These are phyloP conservation scores for Saccharomyces paradoxus DNA, from an alignment of 805 yeast genomes.

Conservation along the genomic window DNA sequence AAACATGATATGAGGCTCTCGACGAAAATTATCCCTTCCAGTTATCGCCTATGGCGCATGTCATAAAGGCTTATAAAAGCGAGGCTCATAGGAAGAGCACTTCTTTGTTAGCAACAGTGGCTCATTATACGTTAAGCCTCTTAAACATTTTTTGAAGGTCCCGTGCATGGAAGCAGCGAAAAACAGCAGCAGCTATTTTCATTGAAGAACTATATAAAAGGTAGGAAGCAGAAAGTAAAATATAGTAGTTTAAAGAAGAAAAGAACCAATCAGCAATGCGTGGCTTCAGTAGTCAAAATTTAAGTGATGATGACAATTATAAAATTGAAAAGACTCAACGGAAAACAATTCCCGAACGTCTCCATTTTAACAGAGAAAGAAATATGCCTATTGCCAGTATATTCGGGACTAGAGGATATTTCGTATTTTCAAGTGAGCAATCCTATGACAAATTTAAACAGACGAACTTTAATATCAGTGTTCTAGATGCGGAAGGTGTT, in stretches of 20 bases:
- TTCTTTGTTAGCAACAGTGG: too few species aligned
- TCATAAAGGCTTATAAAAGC: too few species aligned
- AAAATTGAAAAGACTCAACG: background rate
- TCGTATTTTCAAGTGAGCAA: slow-evolving; percentile 12
- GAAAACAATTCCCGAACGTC: slow-evolving; percentile 1
- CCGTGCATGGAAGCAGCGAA: background rate
- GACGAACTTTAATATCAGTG: slow-evolving; percentile 1
- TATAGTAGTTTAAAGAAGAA: background rate
- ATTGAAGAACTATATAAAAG: background rate
- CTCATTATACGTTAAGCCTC: background rate
- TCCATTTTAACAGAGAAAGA: slow-evolving; percentile 7
- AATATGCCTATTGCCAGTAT: slow-evolving; percentile 5
- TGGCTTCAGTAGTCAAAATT: background rate
- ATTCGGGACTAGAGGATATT: slow-evolving; percentile 5
- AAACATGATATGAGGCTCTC: too few species aligned
- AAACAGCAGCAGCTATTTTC: background rate
- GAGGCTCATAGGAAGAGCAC: too few species aligned
- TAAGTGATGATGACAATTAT: background rate
- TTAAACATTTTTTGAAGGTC: too few species aligned
- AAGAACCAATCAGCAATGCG: background rate
- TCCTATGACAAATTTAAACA: slow-evolving; percentile 11
- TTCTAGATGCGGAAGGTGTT: slow-evolving; percentile 11
- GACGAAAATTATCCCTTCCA: too few species aligned
- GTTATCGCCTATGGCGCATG: too few species aligned
- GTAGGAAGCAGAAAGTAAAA: background rate